Conservation (phyloP, 371 early-diverging fungal genomes). For the Apophysomyces variabilis region DNA sequence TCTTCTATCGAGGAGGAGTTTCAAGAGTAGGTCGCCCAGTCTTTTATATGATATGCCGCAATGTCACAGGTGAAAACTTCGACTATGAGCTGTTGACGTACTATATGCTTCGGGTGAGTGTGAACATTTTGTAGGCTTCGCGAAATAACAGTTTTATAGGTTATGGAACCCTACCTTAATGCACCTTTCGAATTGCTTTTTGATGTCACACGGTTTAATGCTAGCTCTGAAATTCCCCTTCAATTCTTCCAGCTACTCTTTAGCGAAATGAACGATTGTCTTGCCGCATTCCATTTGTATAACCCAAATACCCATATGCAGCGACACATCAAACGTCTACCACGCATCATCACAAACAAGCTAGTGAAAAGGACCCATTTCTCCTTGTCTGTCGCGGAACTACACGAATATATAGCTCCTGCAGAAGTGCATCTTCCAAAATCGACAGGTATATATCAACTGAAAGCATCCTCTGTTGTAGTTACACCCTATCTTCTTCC, state of each 20-base stretch:
- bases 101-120: slow-evolving; percentile 64
- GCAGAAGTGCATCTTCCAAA: slow-evolving; percentile 77
- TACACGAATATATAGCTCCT: slow-evolving; percentile 65
- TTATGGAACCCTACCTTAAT: slow-evolving; percentile 54
- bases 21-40: slow-evolving; percentile 79
- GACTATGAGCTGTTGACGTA: slow-evolving; percentile 80
- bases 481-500: slow-evolving; percentile 20
- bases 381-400: slow-evolving; percentile 56
- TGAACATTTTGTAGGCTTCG: not conserved
- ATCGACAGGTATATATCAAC: slow-evolving; percentile 50
- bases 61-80: slow-evolving; percentile 66
- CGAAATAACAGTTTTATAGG: slow-evolving; percentile 26
- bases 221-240: slow-evolving; percentile 73
- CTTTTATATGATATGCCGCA: slow-evolving; percentile 78
- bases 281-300: slow-evolving; percentile 57
- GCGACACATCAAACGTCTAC: slow-evolving; percentile 47
- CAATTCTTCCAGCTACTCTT: slow-evolving; percentile 76
- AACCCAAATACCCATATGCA: slow-evolving; percentile 67
- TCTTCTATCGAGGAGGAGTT: slow-evolving; percentile 78
- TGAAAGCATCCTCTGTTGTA: not conserved
- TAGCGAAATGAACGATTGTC: slow-evolving; percentile 49
- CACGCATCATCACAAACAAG: slow-evolving; percentile 52
- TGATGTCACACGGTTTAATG: slow-evolving; percentile 76
- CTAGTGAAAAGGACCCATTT: slow-evolving; percentile 65
- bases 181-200: slow-evolving; percentile 79